Evolutionary conservation across 2,329 filamentous ascomycete genomes (phyloP).

Genomic region (Phyllosticta paracitricarpa): DNA sequence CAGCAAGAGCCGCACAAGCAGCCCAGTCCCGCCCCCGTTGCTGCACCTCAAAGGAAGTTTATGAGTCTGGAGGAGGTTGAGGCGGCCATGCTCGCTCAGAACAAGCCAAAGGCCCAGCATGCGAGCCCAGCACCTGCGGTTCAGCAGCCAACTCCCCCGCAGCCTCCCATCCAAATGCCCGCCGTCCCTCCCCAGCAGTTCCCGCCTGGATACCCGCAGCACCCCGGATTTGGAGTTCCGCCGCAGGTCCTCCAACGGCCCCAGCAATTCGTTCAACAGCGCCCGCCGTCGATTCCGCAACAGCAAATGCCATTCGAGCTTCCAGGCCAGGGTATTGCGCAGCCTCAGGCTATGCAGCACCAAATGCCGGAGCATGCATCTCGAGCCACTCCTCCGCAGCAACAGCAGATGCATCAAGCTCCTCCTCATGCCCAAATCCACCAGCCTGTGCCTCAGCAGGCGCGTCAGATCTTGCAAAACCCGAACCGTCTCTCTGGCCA

Average conservation of each 20-base stretch:
- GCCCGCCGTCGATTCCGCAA: constrained; percentile 30
- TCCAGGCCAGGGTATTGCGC: constrained; percentile 27
- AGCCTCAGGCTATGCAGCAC: constrained; percentile 26
- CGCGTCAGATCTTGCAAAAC: constrained; percentile 71
- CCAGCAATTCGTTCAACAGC: constrained; percentile 30
- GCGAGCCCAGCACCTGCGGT: constrained; percentile 21
- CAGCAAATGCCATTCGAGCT: constrained; percentile 34
- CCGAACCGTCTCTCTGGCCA: constrained; percentile 51
- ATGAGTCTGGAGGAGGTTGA: constrained; percentile 97
- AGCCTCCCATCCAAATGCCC: constrained; percentile 8
- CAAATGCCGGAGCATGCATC: constrained; percentile 22
- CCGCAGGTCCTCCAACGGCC: constrained; percentile 42
- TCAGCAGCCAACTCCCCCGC: constrained; percentile 5
- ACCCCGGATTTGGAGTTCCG: constrained; percentile 22
- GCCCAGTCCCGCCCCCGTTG: constrained; percentile 21
- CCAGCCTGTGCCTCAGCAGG: constrained; percentile 34
- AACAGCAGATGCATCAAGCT: background rate
- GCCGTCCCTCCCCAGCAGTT: constrained; percentile 13
- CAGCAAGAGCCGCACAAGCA: constrained; percentile 17
- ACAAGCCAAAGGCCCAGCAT: constrained; percentile 39
- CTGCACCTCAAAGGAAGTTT: constrained; percentile 54
- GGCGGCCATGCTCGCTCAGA: constrained; percentile 72
- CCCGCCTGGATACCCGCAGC: constrained; percentile 11
- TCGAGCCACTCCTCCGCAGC: background rate
- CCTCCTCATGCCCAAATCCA: constrained; percentile 28